Conservation (phyloP, 2,329 filamentous ascomycete species). For the Aaosphaeria arxii region DNA sequence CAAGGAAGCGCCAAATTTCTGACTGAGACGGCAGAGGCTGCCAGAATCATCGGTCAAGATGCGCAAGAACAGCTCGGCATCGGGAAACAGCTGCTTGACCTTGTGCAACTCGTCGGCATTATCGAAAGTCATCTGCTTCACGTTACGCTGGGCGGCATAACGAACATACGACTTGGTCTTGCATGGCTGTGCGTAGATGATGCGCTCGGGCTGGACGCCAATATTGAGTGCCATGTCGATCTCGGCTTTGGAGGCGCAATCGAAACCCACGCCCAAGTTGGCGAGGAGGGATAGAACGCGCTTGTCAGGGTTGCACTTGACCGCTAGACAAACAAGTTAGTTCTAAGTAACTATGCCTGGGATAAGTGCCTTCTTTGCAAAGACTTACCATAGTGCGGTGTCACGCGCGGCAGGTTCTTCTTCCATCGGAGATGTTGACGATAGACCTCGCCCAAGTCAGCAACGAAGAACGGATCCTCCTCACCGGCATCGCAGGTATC, state of each 20-base stretch:
- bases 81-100: constrained; percentile 87
- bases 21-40: constrained; percentile 88
- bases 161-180: constrained; percentile 98
- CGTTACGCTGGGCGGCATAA: constrained; percentile 77
- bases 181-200: constrained; percentile 99
- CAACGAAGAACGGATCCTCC: constrained; percentile 97
- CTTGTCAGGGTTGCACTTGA: constrained; percentile 97
- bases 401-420: constrained; percentile 84
- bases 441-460: constrained; percentile 96
- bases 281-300: constrained; percentile 85
- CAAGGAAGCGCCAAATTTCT: constrained; percentile 94
- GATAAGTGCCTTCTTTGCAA: neutral
- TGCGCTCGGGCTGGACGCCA: constrained; percentile 80
- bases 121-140: constrained; percentile 99
- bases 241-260: constrained; percentile 96
- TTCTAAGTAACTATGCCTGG: neutral
- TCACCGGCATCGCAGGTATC: constrained; percentile 88
- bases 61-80: constrained; percentile 86
- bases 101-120: constrained; percentile 98
- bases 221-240: constrained; percentile 86
- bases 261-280: constrained; percentile 88
- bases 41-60: constrained; percentile 96
- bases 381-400: constrained; percentile 86
- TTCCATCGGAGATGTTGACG: constrained; percentile 99
- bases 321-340: constrained; percentile 56